Evolutionary conservation across 352 stramenopile genomes (phyloP).

Genomic region (Pythium diclinum): DNA sequence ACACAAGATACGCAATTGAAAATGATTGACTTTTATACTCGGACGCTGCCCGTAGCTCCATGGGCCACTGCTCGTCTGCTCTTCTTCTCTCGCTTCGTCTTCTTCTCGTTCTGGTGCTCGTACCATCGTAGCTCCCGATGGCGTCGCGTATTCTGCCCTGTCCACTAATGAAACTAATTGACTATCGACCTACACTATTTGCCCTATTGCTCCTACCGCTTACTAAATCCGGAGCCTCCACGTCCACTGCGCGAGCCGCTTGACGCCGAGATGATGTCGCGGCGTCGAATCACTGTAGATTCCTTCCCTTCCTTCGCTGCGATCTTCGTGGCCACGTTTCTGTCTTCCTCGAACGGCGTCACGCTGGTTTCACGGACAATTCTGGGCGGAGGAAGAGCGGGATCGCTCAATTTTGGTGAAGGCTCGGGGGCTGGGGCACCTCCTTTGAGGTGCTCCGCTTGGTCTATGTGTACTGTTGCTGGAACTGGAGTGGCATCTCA

Average conservation of each 20-base stretch:
- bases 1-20: background rate
- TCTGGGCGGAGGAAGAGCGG: background rate
- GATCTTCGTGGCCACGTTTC: background rate
- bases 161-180: conserved; percentile 27
- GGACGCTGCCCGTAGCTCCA: no score
- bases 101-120: conserved; percentile 2
- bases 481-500: conserved; percentile 19
- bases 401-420: background rate
- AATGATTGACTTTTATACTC: conserved; percentile 5
- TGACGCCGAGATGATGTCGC: background rate
- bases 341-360: conserved; percentile 1
- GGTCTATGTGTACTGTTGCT: conserved; percentile 43
- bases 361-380: background rate
- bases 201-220: conserved; percentile 17
- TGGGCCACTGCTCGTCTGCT: background rate
- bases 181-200: conserved; percentile 32
- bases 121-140: conserved; percentile 12
- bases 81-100: conserved; percentile 8
- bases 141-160: conserved; percentile 13
- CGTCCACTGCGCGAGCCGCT: background rate
- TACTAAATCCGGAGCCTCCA: background rate
- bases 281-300: background rate
- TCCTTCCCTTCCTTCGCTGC: background rate
- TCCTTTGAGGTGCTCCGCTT: conserved; percentile 5
- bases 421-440: conserved; percentile 10